Base-by-base conservation (phyloP, 306 rosid species). In the Sicyos baderoa region DNA sequence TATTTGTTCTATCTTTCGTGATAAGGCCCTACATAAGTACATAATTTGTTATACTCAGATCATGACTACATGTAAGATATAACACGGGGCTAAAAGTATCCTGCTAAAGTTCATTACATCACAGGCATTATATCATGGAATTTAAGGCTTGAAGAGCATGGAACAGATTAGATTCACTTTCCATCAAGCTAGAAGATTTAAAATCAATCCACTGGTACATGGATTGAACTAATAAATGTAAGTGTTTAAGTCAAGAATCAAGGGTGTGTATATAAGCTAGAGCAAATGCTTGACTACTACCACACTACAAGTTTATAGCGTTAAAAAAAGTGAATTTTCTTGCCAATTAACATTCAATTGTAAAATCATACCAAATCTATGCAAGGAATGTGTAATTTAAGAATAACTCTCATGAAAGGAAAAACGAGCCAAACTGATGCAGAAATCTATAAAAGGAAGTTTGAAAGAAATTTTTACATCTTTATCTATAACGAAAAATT, bases 401-500 rank as follows among this genome's bases (percentile, higher is more conserved):
- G 25, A 32, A 61, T 62, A 44, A 12, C 51, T 17, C 29, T n/a
- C 69, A 42, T 63, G 54, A 32, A 64, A 40, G 53, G 35, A 40
- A 44, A 44, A 29, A 22, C 13, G 45, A 14, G 42, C 29, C n/a
- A 69, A 21, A 52, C 61, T 69, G 42, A 67, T 25, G 72, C 72
- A 23, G 45, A n/a, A 29, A 54, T n/a, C 9, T 25, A 54, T 9
- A 51, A 69, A 54, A 61, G 42, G 45, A 54, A 72, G 21, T 71
- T 57, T 48, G 44, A 67, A 68, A 47, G 35, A 72, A 75, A 72
- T 47, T 72, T 83, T 64, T 85, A 94, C 99, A 79, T 90, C 86
- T 84, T 94, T 94, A 83, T 94, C 99, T 54, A 90, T 59, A 49
- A 94, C 81, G 74, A 78, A 90, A 80, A 88, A 90, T 55, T 82